Evolutionary conservation across 352 stramenopile genomes (phyloP).

Genomic region (Phytophthora sp.): DNA sequence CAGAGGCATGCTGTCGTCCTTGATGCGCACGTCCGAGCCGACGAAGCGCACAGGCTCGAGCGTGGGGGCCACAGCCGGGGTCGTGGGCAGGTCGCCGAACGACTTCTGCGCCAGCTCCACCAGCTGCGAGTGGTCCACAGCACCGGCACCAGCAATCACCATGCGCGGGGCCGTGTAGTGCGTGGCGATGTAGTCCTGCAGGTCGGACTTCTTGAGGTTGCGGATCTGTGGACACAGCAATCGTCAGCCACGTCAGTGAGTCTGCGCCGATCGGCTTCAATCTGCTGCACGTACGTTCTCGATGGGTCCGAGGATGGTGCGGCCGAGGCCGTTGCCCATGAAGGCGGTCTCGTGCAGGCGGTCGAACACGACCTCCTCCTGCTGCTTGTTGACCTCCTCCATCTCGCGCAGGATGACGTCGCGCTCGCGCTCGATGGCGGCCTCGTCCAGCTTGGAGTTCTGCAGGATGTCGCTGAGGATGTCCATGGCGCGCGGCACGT

Average conservation of each 20-base stretch:
- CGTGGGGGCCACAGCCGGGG: conserved; percentile 67
- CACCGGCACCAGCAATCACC: conserved; percentile 98
- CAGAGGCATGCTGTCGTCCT: conserved; percentile 87
- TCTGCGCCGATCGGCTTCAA: neutral
- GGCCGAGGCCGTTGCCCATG: conserved; percentile 96
- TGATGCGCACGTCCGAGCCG: conserved; percentile 92
- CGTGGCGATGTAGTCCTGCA: conserved; percentile 98
- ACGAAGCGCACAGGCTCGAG: conserved; percentile 87
- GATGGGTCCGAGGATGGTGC: conserved; percentile 99
- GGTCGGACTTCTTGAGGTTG: conserved; percentile 94
- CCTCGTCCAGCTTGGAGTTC: conserved; percentile 97
- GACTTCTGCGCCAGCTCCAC: conserved; percentile 96
- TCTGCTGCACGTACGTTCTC: conserved; percentile 93
- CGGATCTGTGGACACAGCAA: conserved; percentile 58
- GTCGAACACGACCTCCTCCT: conserved; percentile 99
- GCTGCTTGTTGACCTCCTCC: conserved; percentile 98
- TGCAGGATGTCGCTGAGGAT: conserved; percentile 99
- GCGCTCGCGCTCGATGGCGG: conserved; percentile 96
- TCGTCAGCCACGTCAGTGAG: conserved; percentile 10
- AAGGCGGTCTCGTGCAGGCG: conserved; percentile 99
- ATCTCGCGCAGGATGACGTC: conserved; percentile 99
- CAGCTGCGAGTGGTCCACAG: conserved; percentile 97
- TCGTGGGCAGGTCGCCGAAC: conserved; percentile 94
- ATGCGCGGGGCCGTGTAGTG: conserved; percentile 99
- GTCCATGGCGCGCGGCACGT: conserved; percentile 97